Evolutionary conservation across 192 early-diverging fungal genomes (phyloP).

Genomic region (Glomus cerebriforme): DNA sequence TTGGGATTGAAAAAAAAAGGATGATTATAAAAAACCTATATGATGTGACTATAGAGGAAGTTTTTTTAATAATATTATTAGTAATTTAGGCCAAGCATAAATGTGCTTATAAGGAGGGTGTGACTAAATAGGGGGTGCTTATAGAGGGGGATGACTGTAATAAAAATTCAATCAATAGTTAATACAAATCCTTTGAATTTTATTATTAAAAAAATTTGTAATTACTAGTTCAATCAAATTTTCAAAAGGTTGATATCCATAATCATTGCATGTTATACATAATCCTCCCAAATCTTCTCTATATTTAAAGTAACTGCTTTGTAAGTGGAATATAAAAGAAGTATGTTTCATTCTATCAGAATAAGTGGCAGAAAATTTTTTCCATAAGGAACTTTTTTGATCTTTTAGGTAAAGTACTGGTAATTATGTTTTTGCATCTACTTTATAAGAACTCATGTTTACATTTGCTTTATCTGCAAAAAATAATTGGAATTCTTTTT

Average conservation of each 20-base stretch:
- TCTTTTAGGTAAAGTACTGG: neutral
- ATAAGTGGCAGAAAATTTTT: neutral
- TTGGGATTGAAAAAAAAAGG: too few relatives aligned
- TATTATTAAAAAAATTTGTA: neutral
- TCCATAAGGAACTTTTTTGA: neutral
- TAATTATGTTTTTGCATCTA: neutral
- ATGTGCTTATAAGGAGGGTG: too few relatives aligned
- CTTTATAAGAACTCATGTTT: neutral
- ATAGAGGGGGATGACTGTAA: too few relatives aligned
- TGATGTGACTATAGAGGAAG: too few relatives aligned
- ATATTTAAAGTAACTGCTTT: neutral
- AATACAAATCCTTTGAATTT: neutral
- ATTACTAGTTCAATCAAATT: too few relatives aligned
- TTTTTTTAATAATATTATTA: too few relatives aligned
- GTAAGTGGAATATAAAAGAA: neutral
- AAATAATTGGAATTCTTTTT: slow-evolving; percentile 14
- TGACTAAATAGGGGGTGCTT: too few relatives aligned
- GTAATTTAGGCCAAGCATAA: too few relatives aligned
- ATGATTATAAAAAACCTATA: too few relatives aligned
- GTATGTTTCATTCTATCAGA: too few relatives aligned
- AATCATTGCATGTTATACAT: slow-evolving; percentile 11
- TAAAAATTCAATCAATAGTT: neutral
- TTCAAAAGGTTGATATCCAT: neutral
- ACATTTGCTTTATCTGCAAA: slow-evolving; percentile 6
- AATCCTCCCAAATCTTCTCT: too few relatives aligned